These are phyloP conservation scores for Solanum ossicruentum DNA, from an alignment of 257 asterid species.

Conservation along the genomic window DNA sequence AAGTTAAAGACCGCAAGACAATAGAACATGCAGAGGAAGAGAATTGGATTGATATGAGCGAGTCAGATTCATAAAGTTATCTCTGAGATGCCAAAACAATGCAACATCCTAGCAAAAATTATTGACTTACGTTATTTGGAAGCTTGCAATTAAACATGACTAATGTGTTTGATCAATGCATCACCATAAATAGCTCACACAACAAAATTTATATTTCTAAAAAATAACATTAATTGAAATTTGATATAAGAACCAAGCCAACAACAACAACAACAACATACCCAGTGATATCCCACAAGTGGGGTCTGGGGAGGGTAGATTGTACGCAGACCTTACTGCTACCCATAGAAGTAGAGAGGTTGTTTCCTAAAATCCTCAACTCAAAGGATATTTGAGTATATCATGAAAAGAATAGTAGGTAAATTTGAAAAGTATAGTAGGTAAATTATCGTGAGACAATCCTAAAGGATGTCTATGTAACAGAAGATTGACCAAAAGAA, in stretches of 20 bases:
- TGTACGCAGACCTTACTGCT: too few relatives aligned
- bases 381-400: too few relatives aligned
- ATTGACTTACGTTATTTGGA: background rate
- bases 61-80: background rate
- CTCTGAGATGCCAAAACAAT: background rate
- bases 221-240: background rate
- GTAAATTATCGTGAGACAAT: background rate
- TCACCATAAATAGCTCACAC: background rate
- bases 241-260: background rate
- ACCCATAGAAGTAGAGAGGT: too few relatives aligned
- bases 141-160: background rate
- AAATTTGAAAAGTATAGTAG: background rate
- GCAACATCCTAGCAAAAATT: background rate
- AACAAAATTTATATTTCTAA: background rate
- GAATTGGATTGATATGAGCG: background rate
- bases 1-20: background rate
- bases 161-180: background rate
- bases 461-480: background rate
- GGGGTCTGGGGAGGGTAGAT: too few relatives aligned
- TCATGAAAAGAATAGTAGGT: too few relatives aligned
- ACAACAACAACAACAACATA: too few relatives aligned
- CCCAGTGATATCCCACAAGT: too few relatives aligned
- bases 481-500: background rate
- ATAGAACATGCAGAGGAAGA: background rate
- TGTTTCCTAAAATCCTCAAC: too few relatives aligned